Percentiles rank a stretch among this genome's conserved stretches.
Conservation (phyloP, 371 early-diverging fungal genomes). For the Rhizopus stolonifer region DNA sequence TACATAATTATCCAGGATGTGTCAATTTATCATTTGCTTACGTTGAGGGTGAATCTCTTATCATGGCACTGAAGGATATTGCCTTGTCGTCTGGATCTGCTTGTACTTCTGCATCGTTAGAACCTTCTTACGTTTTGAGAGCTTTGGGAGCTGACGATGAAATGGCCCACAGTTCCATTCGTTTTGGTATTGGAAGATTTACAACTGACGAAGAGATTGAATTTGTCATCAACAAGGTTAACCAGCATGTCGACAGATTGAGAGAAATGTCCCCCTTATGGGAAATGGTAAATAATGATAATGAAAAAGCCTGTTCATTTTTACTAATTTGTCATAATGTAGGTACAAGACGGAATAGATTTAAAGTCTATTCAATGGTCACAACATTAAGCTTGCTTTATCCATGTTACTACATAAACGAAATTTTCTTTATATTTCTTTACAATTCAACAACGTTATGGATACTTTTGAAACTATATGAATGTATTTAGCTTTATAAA, state of each 20-base stretch:
- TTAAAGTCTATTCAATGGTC: constrained; percentile 91
- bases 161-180: constrained; percentile 97
- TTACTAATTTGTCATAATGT: neutral
- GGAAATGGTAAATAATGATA: constrained; percentile 82
- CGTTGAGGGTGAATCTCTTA: constrained; percentile 99
- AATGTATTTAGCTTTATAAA: too few species aligned
- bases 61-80: constrained; percentile 99
- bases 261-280: constrained; percentile 99
- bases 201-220: constrained; percentile 98
- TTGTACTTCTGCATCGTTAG: constrained; percentile 98
- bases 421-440: too few species aligned
- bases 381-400: constrained; percentile 64
- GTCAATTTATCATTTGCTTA: constrained; percentile 99
- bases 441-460: too few species aligned
- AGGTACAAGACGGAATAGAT: constrained; percentile 90
- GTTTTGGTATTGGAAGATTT: constrained; percentile 99
- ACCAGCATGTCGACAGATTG: constrained; percentile 88
- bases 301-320: constrained; percentile 2
- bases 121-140: constrained; percentile 98
- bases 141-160: constrained; percentile 99
- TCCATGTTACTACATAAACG: too few species aligned
- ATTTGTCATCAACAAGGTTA: constrained; percentile 83
- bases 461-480: too few species aligned
- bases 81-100: constrained; percentile 98
- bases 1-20: constrained; percentile 88